These are phyloP conservation scores for Hemileccinum rubropunctum DNA, from an alignment of 768 basidiomycete genomes.

Conservation along the genomic window DNA sequence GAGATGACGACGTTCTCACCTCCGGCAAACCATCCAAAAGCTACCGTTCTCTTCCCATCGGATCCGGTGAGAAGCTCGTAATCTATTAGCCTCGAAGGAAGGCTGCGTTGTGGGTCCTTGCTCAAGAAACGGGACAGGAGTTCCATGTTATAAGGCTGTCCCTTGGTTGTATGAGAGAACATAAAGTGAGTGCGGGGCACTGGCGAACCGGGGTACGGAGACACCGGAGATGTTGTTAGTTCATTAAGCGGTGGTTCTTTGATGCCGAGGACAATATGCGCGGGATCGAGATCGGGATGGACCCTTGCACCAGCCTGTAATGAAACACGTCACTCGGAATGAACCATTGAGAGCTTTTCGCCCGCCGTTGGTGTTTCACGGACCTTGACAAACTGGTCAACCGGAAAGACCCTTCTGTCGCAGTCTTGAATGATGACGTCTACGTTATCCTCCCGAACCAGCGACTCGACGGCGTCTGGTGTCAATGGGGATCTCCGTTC, in stretches of 20 bases:
- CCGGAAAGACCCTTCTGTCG: constrained; percentile 67
- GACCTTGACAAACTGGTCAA: constrained; percentile 65
- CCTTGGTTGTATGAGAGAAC: constrained; percentile 92
- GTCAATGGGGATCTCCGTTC: constrained; percentile 84
- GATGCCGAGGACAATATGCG: constrained; percentile 82
- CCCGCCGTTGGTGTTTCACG: not conserved
- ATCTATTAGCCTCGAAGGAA: constrained; percentile 64
- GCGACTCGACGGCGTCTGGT: constrained; percentile 63
- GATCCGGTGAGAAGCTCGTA: constrained; percentile 74
- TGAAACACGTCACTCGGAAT: constrained; percentile 1
- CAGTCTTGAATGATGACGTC: constrained; percentile 76
- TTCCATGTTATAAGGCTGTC: constrained; percentile 82
- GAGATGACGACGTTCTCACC: constrained; percentile 41
- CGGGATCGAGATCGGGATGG: constrained; percentile 50
- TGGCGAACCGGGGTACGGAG: constrained; percentile 13
- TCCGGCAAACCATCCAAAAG: constrained; percentile 92
- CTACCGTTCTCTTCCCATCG: constrained; percentile 74
- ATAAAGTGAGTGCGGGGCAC: constrained; percentile 73
- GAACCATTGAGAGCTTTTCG: not conserved
- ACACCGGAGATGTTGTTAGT: constrained; percentile 47
- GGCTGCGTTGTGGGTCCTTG: constrained; percentile 15
- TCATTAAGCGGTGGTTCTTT: constrained; percentile 78
- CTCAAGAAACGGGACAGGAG: constrained; percentile 65
- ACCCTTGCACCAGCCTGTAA: constrained; percentile 75
- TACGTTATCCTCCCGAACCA: constrained; percentile 55